Conservation (phyloP, 306 rosid species). For the Malus asiatica region DNA sequence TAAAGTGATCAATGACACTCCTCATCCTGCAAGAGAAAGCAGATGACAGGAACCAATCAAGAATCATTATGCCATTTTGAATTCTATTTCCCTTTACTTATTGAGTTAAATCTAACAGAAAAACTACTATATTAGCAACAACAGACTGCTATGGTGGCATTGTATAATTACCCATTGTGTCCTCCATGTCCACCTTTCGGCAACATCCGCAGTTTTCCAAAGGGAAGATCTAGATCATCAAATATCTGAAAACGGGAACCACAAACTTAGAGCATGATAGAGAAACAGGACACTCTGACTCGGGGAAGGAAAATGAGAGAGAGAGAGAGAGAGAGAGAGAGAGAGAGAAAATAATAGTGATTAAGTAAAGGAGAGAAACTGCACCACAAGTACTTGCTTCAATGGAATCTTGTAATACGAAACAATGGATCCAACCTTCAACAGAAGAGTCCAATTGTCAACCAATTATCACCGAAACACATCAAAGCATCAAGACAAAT, state of each 20-base stretch:
- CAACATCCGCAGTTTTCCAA: constrained; percentile 71
- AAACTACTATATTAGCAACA: constrained; percentile 8
- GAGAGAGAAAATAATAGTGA: background rate
- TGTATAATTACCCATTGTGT: constrained; percentile 70
- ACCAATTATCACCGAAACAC: constrained; percentile 18
- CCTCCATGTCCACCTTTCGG: constrained; percentile 99
- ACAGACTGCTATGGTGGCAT: background rate
- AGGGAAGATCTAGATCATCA: constrained; percentile 91
- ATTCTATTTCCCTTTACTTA: background rate
- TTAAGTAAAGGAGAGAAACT: constrained; percentile 12
- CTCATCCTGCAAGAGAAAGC: constrained; percentile 62
- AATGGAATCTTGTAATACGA: constrained; percentile 85
- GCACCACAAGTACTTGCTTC: constrained; percentile 93
- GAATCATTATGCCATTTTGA: background rate
- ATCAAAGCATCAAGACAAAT: constrained; percentile 5
- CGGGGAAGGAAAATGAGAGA: background rate
- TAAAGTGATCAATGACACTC: constrained; percentile 73
- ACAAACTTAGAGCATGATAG: background rate
- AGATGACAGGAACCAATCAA: background rate
- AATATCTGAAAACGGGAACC: constrained; percentile 50
- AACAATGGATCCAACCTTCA: constrained; percentile 83
- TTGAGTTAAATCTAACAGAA: background rate
- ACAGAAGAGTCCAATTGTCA: constrained; percentile 22
- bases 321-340: background rate
- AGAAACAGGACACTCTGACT: constrained; percentile 10